Conservation (phyloP, 768 basidiomycete genomes). For the Basidioascus undulatus region DNA sequence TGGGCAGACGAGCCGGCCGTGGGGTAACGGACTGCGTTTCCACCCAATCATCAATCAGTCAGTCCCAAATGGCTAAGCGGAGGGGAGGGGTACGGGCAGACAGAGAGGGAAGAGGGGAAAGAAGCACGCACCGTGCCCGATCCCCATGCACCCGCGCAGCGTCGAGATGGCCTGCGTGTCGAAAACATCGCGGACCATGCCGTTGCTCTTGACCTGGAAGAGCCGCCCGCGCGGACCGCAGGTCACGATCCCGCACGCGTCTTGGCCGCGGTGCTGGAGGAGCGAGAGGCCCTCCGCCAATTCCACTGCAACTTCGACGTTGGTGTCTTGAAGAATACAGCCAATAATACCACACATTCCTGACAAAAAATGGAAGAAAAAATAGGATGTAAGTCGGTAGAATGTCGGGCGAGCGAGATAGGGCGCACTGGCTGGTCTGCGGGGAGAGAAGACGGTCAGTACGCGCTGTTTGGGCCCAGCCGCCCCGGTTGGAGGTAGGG, state of each 20-base stretch:
- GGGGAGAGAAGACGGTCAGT: no score
- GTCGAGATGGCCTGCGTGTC: constrained; percentile 50
- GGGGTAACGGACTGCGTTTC: constrained; percentile 62
- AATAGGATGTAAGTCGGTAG: no score
- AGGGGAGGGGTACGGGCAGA: neutral
- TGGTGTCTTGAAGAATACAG: constrained; percentile 54
- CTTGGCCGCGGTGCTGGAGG: constrained; percentile 89
- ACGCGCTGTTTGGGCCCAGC: no score
- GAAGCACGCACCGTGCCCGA: constrained; percentile 59
- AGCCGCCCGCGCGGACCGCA: constrained; percentile 85
- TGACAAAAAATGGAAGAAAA: no score
- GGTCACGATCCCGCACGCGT: constrained; percentile 92
- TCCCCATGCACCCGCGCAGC: constrained; percentile 81
- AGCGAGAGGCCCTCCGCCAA: constrained; percentile 88
- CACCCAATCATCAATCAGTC: neutral
- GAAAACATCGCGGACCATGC: constrained; percentile 96
- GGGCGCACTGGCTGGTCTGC: no score
- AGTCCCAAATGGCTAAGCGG: constrained; percentile 4
- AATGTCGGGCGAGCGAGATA: no score
- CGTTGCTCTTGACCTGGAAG: constrained; percentile 96
- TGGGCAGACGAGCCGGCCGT: constrained; percentile 93
- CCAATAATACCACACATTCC: constrained; percentile 84
- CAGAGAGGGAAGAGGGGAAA: neutral
- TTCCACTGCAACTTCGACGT: constrained; percentile 51
- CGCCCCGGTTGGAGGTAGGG: no score